Conservation (phyloP, 768 basidiomycete genomes). For the Serendipita vermifera region DNA sequence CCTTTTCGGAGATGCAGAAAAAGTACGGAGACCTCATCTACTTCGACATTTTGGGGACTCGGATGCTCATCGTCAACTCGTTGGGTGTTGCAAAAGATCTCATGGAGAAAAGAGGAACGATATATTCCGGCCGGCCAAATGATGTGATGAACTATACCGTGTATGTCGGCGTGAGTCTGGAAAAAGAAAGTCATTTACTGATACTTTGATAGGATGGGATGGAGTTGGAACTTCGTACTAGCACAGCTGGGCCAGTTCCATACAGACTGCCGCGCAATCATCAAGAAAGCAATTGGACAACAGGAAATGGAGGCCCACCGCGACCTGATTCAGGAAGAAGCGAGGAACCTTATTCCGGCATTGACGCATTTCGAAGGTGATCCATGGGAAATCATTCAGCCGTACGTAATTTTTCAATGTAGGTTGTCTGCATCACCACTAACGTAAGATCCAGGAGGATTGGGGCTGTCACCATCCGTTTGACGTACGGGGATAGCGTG, state of each 20-base stretch:
- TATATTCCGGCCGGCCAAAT: slow-evolving; percentile 19
- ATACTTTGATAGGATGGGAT: slow-evolving; percentile 22
- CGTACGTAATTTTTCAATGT: neutral
- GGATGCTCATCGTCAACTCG: slow-evolving; percentile 12
- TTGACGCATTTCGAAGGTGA: slow-evolving; percentile 11
- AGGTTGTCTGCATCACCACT: neutral
- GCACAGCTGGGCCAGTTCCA: neutral
- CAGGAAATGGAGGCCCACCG: slow-evolving; percentile 19
- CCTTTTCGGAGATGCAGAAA: neutral
- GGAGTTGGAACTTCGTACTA: slow-evolving; percentile 21
- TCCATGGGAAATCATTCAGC: neutral
- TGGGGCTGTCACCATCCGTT: neutral
- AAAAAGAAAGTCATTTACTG: neutral
- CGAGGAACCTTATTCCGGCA: slow-evolving; percentile 13
- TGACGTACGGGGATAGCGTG: slow-evolving; percentile 5
- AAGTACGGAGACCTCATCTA: slow-evolving; percentile 9
- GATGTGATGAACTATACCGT: slow-evolving; percentile 35
- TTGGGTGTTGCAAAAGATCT: slow-evolving; percentile 10
- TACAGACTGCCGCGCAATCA: slow-evolving; percentile 14
- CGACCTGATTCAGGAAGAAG: slow-evolving; percentile 15
- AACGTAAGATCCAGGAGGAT: neutral
- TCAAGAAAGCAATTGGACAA: slow-evolving; percentile 18
- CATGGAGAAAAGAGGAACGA: slow-evolving; percentile 12
- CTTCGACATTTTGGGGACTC: slow-evolving; percentile 9
- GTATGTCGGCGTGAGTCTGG: slow-evolving; percentile 23